These are phyloP conservation scores for Vaccinium corymbosum DNA, from an alignment of 148 eudicot species.

Conservation along the genomic window DNA sequence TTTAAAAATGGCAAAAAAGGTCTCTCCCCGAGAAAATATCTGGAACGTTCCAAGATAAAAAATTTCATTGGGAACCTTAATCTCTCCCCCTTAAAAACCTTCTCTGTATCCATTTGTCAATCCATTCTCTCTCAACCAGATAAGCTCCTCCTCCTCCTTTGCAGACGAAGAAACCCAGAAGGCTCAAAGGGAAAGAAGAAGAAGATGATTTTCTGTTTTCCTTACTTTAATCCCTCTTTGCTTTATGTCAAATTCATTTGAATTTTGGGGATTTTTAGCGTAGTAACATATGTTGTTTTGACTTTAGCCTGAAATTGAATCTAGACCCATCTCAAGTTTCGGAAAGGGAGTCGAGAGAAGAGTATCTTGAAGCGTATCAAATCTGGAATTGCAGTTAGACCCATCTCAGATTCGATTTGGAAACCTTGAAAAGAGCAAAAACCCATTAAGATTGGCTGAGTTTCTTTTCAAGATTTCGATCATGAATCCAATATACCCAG, in stretches of 20 bases:
- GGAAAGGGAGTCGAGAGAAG: background rate
- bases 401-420: background rate
- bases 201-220: background rate
- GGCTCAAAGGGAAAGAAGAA: too few relatives aligned
- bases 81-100: background rate
- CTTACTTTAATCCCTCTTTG: background rate
- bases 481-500: constrained; percentile 46
- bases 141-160: constrained; percentile 27
- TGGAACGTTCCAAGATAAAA: background rate
- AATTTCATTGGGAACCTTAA: background rate
- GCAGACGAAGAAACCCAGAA: background rate
- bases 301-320: background rate
- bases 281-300: background rate
- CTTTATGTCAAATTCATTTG: background rate
- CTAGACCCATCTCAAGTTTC: background rate
- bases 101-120: too few relatives aligned
- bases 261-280: background rate
- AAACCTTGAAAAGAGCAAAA: background rate
- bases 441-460: background rate
- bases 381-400: background rate
- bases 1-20: background rate
- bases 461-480: constrained; percentile 10
- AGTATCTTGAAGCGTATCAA: background rate
- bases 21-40: background rate
- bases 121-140: constrained; percentile 9